Percentiles rank a stretch among this genome's conserved stretches.
Evolutionary conservation across 345 rosid species (phyloP).

Genomic region (Litchi chinensis): DNA sequence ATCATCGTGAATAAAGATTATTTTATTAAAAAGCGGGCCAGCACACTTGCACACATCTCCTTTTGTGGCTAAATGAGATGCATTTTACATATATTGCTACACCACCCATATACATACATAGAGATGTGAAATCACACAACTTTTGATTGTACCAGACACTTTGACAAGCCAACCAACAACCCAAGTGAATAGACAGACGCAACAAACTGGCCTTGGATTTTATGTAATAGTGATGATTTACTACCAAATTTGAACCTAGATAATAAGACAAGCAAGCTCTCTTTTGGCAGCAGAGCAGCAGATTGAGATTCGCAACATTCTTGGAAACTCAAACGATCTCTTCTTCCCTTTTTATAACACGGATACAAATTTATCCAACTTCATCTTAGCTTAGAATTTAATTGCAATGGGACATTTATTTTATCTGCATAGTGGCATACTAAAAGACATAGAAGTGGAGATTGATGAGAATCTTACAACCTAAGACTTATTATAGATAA

Average conservation of each 20-base stretch:
- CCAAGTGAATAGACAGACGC: constrained; percentile 11
- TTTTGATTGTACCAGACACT: not conserved
- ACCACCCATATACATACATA: not conserved
- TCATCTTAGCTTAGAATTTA: not conserved
- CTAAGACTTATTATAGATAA: constrained; percentile 1
- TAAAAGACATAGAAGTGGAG: no score
- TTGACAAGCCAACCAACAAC: not conserved
- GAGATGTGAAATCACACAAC: constrained; percentile 1
- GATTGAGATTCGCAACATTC: not conserved
- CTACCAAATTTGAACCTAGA: constrained; percentile 10
- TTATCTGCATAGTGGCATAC: not conserved
- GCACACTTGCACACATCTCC: no score
- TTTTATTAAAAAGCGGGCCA: no score
- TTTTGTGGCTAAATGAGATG: no score
- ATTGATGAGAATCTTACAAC: no score
- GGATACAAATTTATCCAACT: no score
- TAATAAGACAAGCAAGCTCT: constrained; percentile 9
- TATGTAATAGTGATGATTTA: not conserved
- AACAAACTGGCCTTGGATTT: not conserved
- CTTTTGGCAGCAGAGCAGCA: not conserved
- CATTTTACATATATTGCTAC: no score
- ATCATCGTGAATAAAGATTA: no score
- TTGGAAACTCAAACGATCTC: constrained; percentile 21
- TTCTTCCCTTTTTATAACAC: not conserved
- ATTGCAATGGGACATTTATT: not conserved